Evolutionary conservation across 495 filamentous ascomycete genomes (phyloP), one percentile per base, ranked within the genome.

Genomic region (Daldinia loculata): DNA sequence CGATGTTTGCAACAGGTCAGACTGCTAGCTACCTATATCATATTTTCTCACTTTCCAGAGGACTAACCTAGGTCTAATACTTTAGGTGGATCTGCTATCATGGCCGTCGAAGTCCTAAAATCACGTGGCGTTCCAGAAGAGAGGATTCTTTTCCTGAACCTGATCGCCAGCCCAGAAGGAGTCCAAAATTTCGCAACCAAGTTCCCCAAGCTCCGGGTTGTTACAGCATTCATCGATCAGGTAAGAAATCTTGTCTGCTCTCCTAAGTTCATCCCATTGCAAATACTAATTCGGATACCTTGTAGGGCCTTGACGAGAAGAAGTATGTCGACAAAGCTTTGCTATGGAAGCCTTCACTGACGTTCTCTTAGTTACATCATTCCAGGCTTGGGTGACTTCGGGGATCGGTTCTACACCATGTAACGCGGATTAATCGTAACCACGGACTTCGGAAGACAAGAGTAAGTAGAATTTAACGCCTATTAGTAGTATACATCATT

Each of bases 1-100:
- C 96, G 2, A 99, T 99, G 95, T 94, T 99, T 81, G 95, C 95
- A 55, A 98, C 95, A 70, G 95, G 95, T 94, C 79, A 76, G 86
- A 53, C 9, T 48, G 51, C 45, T 61, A 58, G 17, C 48, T 27
- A 9, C 12, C 17, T 26, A 8, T 39, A 22, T 34, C 57, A 41
- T n/a, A 39, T 53, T 41, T 52, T 2, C n/a, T 19, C 30, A 74
- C 76, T 39, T 78, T 29, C 8, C 43, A 6, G 24, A 38, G 14
- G 56, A 60, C 65, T 77, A 50, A 75, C 36, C 2, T 56, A 2
- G 36, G 26, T 53, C 24, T 45, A 15, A n/a, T 67, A 43, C 17
- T 26, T 22, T 70, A 97, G 94, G 94, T 71, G 95, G 95, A 48
- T 98, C 94, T 26, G 95, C 95, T 15, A 96, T 93, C 26, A 94